Base-by-base conservation (phyloP, 495 filamentous ascomycete genomes). In the Bryoglossum gracile region DNA sequence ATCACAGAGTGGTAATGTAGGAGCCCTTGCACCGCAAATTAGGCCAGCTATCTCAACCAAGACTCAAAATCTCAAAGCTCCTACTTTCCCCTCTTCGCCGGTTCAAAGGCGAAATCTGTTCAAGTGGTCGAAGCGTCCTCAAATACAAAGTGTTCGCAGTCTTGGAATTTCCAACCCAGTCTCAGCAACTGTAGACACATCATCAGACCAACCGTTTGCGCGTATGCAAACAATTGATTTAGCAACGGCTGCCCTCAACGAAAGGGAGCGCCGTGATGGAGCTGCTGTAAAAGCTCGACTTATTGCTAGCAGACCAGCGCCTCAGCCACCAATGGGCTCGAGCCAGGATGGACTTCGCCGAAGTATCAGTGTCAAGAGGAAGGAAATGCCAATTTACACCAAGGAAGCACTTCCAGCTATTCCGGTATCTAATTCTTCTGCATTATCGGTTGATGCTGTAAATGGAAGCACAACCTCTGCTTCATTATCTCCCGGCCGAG, bases 161-260 rank as follows among this genome's bases (percentile, higher is more conserved):
- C 45, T 74, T 5, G 52, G 59, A 9, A 78, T 78, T 39, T 71
- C 74, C 18, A 63, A 67, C n/a, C 75, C 75, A 19, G 62, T 78
- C 41, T 46, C 73, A 30, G 37, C 48, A 5, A 59, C 68, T 48
- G 56, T 62, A n/a, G 58, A 65, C 33, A 62, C 62, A 14, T 24
- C 25, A 50, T 43, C 46, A 54, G 55, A 23, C 67, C 71, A 43
- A 61, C 68, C 10, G 50, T 76, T 40, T 63, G 63, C 54, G 65
- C 65, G 53, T 72, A 74, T 48, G 51, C 64, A 13, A 24, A 71
- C 71, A 11, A 63, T 76, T 35, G 72, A 70, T 40, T 51, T 78
- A 33, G 57, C 65, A 32, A 66, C 67, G 2, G 75, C 75, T 26
- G 73, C 68, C 2, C 51, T 41, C 16, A 66, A 70, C 13, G 75